A percentile compares a stretch with the other conserved stretches of the same genome.
phyloP scores from a whole-genome alignment of 768 basidiomycete genomes.

The Suillus paluster region DNA sequence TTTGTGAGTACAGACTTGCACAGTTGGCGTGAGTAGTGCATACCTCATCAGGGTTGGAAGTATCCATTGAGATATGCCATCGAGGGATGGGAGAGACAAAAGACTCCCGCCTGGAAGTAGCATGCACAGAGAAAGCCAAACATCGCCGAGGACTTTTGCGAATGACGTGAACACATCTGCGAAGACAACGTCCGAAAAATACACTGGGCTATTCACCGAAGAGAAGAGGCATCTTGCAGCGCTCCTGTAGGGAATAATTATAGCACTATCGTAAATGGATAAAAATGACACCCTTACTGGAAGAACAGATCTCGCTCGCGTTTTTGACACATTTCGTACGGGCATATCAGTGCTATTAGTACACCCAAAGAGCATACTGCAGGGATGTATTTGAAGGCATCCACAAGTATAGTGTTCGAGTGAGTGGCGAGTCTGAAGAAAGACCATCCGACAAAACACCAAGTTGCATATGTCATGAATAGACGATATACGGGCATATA shows the following conservation, averaged over 20 bases:
- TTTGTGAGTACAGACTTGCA: conserved; percentile 12
- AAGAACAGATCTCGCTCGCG: conserved; percentile 78
- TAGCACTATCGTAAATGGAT: neutral
- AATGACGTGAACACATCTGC: conserved; percentile 97
- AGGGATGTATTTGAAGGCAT: conserved; percentile 78
- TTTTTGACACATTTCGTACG: conserved; percentile 69
- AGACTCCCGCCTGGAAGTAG: conserved; percentile 84
- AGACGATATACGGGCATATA: conserved; percentile 72
- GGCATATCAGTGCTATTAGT: conserved; percentile 62
- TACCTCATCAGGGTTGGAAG: conserved; percentile 89
- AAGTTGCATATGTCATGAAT: conserved; percentile 59
- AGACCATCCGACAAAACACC: conserved; percentile 71
- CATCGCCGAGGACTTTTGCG: conserved; percentile 94
- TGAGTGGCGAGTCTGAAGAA: conserved; percentile 64
- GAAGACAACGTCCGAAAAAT: conserved; percentile 91
- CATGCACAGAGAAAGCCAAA: conserved; percentile 89
- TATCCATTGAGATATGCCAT: conserved; percentile 73
- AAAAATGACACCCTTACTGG: conserved; percentile 55
- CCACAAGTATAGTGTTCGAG: conserved; percentile 63
- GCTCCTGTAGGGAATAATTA: conserved; percentile 49
- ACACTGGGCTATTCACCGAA: conserved; percentile 60
- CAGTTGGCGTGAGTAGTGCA: conserved; percentile 18
- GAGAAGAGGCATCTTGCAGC: conserved; percentile 76
- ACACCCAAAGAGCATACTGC: conserved; percentile 65
- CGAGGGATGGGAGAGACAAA: conserved; percentile 60